Conservation (phyloP, 768 basidiomycete species). For the Russula olivacea region DNA sequence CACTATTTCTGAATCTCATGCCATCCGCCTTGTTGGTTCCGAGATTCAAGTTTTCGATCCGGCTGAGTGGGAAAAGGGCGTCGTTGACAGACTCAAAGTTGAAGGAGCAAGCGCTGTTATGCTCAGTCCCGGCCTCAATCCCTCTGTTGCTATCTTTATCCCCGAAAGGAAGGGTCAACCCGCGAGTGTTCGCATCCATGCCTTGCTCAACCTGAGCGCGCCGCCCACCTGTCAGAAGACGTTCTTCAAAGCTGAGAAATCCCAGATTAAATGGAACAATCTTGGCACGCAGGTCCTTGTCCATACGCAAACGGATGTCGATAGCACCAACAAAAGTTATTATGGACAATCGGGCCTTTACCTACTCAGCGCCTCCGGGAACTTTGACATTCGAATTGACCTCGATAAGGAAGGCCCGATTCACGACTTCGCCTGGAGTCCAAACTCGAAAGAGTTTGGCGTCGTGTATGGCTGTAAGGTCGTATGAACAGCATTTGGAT, state of each 20-base stretch:
- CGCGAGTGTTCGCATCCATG: slow-evolving; percentile 80
- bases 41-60: slow-evolving; percentile 85
- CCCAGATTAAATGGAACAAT: slow-evolving; percentile 93
- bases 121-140: slow-evolving; percentile 80
- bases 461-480: slow-evolving; percentile 93
- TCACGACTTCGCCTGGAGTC: slow-evolving; percentile 94
- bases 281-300: slow-evolving; percentile 89
- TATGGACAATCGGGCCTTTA: slow-evolving; percentile 97
- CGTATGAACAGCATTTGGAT: not conserved
- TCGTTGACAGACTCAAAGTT: slow-evolving; percentile 74
- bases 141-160: slow-evolving; percentile 86
- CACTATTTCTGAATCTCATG: slow-evolving; percentile 84
- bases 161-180: slow-evolving; percentile 96
- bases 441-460: slow-evolving; percentile 93
- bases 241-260: slow-evolving; percentile 93
- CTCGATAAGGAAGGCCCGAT: slow-evolving; percentile 97
- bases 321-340: slow-evolving; percentile 95
- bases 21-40: slow-evolving; percentile 68
- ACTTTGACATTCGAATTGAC: slow-evolving; percentile 85
- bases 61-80: slow-evolving; percentile 70
- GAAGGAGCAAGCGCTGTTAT: slow-evolving; percentile 76
- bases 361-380: slow-evolving; percentile 84
- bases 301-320: slow-evolving; percentile 93
- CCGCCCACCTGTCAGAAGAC: slow-evolving; percentile 83
- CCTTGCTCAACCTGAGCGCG: slow-evolving; percentile 53